Evolutionary conservation across 768 basidiomycete species (phyloP).

Genomic region (Amanita rimosa): DNA sequence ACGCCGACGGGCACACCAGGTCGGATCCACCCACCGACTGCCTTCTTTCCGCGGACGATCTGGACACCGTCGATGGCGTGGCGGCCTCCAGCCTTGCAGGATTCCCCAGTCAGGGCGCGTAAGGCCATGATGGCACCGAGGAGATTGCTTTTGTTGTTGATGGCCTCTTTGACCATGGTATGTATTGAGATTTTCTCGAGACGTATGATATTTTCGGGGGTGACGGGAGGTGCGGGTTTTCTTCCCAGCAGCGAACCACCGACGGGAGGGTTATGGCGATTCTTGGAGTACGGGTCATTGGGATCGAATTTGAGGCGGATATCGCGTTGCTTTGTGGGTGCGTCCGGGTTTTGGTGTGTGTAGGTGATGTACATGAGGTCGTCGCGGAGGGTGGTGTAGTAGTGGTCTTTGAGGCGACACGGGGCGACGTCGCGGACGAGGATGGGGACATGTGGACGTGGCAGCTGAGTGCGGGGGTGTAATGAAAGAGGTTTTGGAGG

Average conservation of each 20-base stretch:
- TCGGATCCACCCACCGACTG: conserved; percentile 74
- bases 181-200: conserved; percentile 84
- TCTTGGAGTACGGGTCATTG: conserved; percentile 70
- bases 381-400: conserved; percentile 70
- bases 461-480: conserved; percentile 45
- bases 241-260: conserved; percentile 62
- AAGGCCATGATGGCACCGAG: conserved; percentile 83
- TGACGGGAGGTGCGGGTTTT: conserved; percentile 55
- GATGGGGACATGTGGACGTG: conserved; percentile 59
- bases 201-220: conserved; percentile 54
- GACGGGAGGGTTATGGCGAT: conserved; percentile 64
- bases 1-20: conserved; percentile 74
- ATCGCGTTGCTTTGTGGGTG: conserved; percentile 39
- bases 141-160: conserved; percentile 58
- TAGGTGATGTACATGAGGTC: conserved; percentile 95
- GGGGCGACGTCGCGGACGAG: conserved; percentile 59
- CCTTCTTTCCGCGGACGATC: conserved; percentile 59
- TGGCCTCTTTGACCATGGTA: conserved; percentile 74
- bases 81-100: conserved; percentile 58
- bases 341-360: conserved; percentile 49
- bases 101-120: conserved; percentile 80
- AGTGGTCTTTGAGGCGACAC: conserved; percentile 75
- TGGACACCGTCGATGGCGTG: conserved; percentile 68
- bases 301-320: conserved; percentile 68
- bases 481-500: conserved; percentile 31